A percentile compares a stretch with the other conserved stretches of the same genome.
Conservation (phyloP, 169 alveolate genomes). For the Plasmodium inui region DNA sequence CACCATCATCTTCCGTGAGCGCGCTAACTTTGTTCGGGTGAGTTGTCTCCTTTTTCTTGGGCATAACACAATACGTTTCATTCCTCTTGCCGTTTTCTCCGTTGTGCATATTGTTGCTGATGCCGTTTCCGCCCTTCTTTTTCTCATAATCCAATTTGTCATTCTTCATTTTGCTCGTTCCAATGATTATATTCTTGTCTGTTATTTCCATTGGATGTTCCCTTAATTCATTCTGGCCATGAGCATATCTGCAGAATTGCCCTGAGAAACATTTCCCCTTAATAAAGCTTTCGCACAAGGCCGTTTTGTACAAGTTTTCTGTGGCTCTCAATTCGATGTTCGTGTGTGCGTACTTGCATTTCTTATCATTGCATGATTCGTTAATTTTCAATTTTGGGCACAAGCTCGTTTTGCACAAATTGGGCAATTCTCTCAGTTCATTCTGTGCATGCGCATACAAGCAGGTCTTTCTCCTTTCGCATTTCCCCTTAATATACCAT, state of each 20-base stretch:
- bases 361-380: slow-evolving; percentile 70
- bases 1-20: slow-evolving; percentile 31
- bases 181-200: slow-evolving; percentile 65
- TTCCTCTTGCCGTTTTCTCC: slow-evolving; percentile 21
- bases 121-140: slow-evolving; percentile 3
- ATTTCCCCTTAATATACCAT: slow-evolving; percentile 79
- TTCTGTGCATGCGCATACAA: slow-evolving; percentile 79
- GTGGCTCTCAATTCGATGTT: slow-evolving; percentile 80
- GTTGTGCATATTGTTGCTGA: background rate
- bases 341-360: slow-evolving; percentile 82
- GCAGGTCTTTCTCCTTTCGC: slow-evolving; percentile 78
- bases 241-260: slow-evolving; percentile 80
- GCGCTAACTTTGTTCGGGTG: slow-evolving; percentile 27
- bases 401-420: slow-evolving; percentile 78
- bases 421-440: slow-evolving; percentile 79
- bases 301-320: slow-evolving; percentile 81
- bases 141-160: slow-evolving; percentile 46
- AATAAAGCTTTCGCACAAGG: slow-evolving; percentile 80
- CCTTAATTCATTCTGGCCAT: slow-evolving; percentile 77
- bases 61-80: slow-evolving; percentile 27
- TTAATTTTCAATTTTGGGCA: slow-evolving; percentile 77
- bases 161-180: slow-evolving; percentile 44
- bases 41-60: slow-evolving; percentile 43
- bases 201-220: slow-evolving; percentile 81
- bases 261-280: slow-evolving; percentile 83